Base-by-base conservation (phyloP, 164 flowering plant species). In the Piper longum region DNA sequence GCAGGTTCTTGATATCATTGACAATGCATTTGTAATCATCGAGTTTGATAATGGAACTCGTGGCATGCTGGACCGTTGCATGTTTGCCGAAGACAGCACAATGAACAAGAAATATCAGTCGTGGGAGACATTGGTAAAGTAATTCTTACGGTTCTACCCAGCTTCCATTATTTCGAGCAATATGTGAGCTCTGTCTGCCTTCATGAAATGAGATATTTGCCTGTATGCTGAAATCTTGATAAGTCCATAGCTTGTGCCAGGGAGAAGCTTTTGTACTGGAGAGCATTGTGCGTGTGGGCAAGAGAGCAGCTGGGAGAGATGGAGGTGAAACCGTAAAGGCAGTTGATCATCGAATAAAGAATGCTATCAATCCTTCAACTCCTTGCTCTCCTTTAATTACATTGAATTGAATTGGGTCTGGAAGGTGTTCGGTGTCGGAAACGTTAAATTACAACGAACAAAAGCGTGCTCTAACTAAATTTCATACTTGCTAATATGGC, bases 31-130 rank as follows among this genome's bases (percentile, higher is more conserved):
- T 76, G 98, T 89, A 9, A 86, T 93, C 60, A 74, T 93, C 12
- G 97, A 89, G 68, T 89, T 93, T 64, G 90, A 88, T 16, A 89
- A 88, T 80, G 96, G 95, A 63, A 77, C 84, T 45, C 81, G 97
- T 36, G 95, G 96, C 66, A 80, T 88, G 96, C 91, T 89, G 40
- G 97, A 89, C 62, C 91, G 88, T 51, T 93, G 97, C 76, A 93
- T 93, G 98, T 93, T 93, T 82, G 96, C 96, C 64, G 98, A 89
- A 82, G 98, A 96, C 61, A 88, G 90, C 73, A 89, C 84, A 93
- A 93, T 72, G 97, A 89, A 75, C 98, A 92, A 77, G 98, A 89
- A 79, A 92, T 92, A 71, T 85, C 91, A 55, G 96, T 92, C 67
- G 91, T 89, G 65, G 96, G 98, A 64, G 84, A 88, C 43, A 63